Conservation (phyloP, 1,139 yeast genomes). For the Hyphopichia wangnamkhiaoensis region DNA sequence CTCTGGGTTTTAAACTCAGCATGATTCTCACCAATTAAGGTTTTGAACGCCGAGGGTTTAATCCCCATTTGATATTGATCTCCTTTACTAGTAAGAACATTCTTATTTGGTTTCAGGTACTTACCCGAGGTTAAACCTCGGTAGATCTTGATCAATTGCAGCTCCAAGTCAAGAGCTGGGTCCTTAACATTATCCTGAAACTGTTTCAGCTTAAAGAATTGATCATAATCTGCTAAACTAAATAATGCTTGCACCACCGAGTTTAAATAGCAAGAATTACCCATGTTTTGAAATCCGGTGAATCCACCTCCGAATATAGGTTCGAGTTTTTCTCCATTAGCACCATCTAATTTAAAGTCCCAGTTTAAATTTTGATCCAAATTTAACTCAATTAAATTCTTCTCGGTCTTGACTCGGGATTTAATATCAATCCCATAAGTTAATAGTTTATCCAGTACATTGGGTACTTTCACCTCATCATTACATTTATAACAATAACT, state of each 20-base stretch:
- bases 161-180: conserved; percentile 64
- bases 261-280: conserved; percentile 89
- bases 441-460: conserved; percentile 48
- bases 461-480: conserved; percentile 82
- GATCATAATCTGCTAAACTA: conserved; percentile 39
- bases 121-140: conserved; percentile 80
- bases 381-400: conserved; percentile 82
- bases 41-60: conserved; percentile 73
- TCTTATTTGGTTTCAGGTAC: conserved; percentile 54
- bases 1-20: conserved; percentile 80
- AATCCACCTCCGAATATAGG: conserved; percentile 70
- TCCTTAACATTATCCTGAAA: conserved; percentile 35
- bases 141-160: conserved; percentile 72
- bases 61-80: conserved; percentile 73
- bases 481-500: conserved; percentile 86
- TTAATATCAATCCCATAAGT: conserved; percentile 72
- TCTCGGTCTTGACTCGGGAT: conserved; percentile 66
- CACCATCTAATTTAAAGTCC: conserved; percentile 83
- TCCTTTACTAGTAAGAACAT: conserved; percentile 29
- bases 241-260: conserved; percentile 74
- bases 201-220: conserved; percentile 25
- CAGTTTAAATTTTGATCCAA: conserved; percentile 90
- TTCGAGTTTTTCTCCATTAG: conserved; percentile 62
- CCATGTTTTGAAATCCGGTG: conserved; percentile 85
- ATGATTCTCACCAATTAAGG: conserved; percentile 74